These are phyloP conservation scores for Aspergillus quadricinctus DNA, from an alignment of 2,329 filamentous ascomycete genomes.

Conservation along the genomic window DNA sequence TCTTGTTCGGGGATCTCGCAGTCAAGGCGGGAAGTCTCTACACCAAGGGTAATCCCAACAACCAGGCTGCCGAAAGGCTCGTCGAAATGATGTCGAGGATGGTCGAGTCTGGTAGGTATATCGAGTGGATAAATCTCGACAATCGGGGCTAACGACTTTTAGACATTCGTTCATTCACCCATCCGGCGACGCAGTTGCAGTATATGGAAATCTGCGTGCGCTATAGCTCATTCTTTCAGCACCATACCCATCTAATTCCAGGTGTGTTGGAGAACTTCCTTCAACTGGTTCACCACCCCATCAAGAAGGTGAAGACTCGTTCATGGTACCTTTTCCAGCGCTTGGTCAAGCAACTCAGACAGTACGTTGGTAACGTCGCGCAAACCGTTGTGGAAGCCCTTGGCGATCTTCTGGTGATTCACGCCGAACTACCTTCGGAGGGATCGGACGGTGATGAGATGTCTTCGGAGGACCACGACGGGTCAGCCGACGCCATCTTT, in stretches of 20 bases:
- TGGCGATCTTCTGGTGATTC: conserved; percentile 80
- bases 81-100: conserved; percentile 93
- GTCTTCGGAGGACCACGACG: conserved; percentile 88
- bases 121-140: background rate
- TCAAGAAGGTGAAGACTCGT: conserved; percentile 79
- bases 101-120: conserved; percentile 75
- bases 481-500: conserved; percentile 86
- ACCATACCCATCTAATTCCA: conserved; percentile 73
- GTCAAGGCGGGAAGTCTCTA: conserved; percentile 83
- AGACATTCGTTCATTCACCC: conserved; percentile 81
- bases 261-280: conserved; percentile 90
- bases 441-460: conserved; percentile 80
- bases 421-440: conserved; percentile 77
- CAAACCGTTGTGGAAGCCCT: conserved; percentile 90
- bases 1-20: conserved; percentile 90
- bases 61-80: conserved; percentile 72
- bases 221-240: conserved; percentile 89
- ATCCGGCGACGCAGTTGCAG: conserved; percentile 87
- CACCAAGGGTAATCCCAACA: conserved; percentile 75
- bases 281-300: conserved; percentile 78
- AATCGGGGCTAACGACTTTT: conserved; percentile 13
- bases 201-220: conserved; percentile 99
- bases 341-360: conserved; percentile 80
- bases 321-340: conserved; percentile 98
- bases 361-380: conserved; percentile 81